Evolutionary conservation across 2,329 filamentous ascomycete genomes (phyloP).

Genomic region (Pseudogymnoascus sp.): DNA sequence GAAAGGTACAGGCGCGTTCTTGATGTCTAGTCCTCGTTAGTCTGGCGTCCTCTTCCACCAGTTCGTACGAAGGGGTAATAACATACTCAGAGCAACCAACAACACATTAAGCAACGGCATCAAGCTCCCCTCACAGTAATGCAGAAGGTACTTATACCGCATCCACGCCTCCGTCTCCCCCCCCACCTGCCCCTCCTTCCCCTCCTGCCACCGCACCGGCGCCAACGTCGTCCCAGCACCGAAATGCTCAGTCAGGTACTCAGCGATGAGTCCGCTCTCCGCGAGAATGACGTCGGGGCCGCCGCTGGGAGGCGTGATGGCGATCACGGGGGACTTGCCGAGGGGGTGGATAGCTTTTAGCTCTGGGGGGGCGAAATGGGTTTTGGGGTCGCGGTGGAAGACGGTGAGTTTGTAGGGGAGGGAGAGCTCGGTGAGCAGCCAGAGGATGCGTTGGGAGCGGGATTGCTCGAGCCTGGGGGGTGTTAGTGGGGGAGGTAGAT

Average conservation of each 20-base stretch:
- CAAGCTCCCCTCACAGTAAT: constrained; percentile 78
- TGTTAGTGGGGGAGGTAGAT: neutral
- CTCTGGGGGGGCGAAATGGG: constrained; percentile 65
- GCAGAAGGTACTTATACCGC: constrained; percentile 62
- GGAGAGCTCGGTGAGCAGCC: constrained; percentile 64
- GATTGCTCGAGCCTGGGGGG: constrained; percentile 53
- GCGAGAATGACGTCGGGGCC: constrained; percentile 57
- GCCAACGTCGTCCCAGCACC: constrained; percentile 39
- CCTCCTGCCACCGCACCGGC: constrained; percentile 48
- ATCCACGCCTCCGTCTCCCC: constrained; percentile 56
- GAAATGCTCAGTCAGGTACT: constrained; percentile 71
- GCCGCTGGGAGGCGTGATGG: constrained; percentile 42
- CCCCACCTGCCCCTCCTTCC: constrained; percentile 49
- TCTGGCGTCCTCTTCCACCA: neutral
- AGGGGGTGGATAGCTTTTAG: constrained; percentile 74
- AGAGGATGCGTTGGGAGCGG: constrained; percentile 60
- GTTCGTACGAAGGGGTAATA: neutral
- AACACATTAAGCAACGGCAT: constrained; percentile 64
- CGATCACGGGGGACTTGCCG: constrained; percentile 78
- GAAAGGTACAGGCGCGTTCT: constrained; percentile 53
- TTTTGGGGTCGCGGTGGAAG: constrained; percentile 59
- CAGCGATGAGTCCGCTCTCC: constrained; percentile 73
- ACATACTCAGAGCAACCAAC: constrained; percentile 50
- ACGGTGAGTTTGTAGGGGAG: constrained; percentile 73
- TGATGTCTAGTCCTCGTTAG: constrained; percentile 37